A percentile compares a stretch with the other conserved stretches of the same genome.
phyloP scores from a whole-genome alignment of 805 yeast genomes.

The Tetrapisispora nanseiensis region DNA sequence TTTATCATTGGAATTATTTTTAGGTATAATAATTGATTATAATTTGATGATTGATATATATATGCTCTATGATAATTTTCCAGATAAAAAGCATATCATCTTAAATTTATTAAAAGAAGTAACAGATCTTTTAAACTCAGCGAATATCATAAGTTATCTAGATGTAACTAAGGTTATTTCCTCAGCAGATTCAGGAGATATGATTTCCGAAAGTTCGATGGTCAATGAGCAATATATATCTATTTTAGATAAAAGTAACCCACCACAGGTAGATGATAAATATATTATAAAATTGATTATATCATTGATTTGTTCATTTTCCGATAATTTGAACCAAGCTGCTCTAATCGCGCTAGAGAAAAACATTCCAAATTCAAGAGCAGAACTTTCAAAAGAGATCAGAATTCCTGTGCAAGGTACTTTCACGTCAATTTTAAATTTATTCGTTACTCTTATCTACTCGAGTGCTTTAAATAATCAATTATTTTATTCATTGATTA shows the following conservation, averaged over 20 bases:
- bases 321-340: constrained; percentile 48
- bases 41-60: constrained; percentile 43
- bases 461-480: constrained; percentile 58
- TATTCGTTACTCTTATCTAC: constrained; percentile 45
- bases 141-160: constrained; percentile 26
- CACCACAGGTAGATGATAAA: constrained; percentile 57
- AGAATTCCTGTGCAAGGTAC: constrained; percentile 27
- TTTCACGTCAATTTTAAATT: constrained; percentile 33
- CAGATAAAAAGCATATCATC: constrained; percentile 51
- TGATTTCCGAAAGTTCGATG: constrained; percentile 37
- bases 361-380: background rate
- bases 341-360: constrained; percentile 6
- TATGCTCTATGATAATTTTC: constrained; percentile 47
- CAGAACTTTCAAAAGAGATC: background rate
- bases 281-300: constrained; percentile 54
- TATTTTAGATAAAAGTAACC: constrained; percentile 67
- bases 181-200: constrained; percentile 22
- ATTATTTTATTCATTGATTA: constrained; percentile 52
- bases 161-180: constrained; percentile 29
- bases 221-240: constrained; percentile 56
- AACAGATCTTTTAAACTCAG: constrained; percentile 27
- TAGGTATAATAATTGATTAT: constrained; percentile 49
- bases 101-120: constrained; percentile 43
- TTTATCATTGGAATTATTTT: constrained; percentile 64
- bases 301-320: constrained; percentile 40